phyloP scores from a whole-genome alignment of 805 yeast species.

The Metschnikowia dekortorum region DNA sequence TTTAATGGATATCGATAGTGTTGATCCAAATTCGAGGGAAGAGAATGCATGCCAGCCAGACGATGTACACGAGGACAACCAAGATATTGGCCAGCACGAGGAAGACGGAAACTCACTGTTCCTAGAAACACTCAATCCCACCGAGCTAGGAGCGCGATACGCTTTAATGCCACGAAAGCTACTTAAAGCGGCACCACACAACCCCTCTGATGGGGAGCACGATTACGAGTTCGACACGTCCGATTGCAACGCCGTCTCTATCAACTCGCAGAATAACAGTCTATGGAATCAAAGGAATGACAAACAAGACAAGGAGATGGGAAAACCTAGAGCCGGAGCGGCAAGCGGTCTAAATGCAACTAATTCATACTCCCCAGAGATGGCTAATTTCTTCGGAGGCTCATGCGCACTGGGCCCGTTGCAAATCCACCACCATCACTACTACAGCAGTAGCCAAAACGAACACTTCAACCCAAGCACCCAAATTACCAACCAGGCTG shows the following conservation, averaged over 20 bases:
- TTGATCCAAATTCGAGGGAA: neutral
- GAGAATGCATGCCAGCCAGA: neutral
- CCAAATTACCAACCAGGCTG: neutral
- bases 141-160: conserved; percentile 37
- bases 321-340: neutral
- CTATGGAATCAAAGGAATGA: neutral
- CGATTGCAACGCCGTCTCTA: neutral
- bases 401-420: conserved; percentile 5
- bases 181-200: conserved; percentile 17
- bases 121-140: conserved; percentile 30
- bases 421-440: conserved; percentile 46
- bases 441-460: conserved; percentile 21
- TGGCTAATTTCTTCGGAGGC: neutral
- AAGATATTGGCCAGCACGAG: neutral
- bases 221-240: conserved; percentile 27
- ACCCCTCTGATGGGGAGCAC: conserved; percentile 2
- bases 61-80: neutral
- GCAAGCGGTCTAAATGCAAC: neutral
- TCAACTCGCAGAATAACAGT: neutral
- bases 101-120: conserved; percentile 10
- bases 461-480: conserved; percentile 37
- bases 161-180: conserved; percentile 32
- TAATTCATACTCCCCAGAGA: neutral
- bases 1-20: conserved; percentile 22
- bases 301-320: neutral